Evolutionary conservation across 2,329 filamentous ascomycete species (phyloP).

Genomic region (Aspergillus vadensis): DNA sequence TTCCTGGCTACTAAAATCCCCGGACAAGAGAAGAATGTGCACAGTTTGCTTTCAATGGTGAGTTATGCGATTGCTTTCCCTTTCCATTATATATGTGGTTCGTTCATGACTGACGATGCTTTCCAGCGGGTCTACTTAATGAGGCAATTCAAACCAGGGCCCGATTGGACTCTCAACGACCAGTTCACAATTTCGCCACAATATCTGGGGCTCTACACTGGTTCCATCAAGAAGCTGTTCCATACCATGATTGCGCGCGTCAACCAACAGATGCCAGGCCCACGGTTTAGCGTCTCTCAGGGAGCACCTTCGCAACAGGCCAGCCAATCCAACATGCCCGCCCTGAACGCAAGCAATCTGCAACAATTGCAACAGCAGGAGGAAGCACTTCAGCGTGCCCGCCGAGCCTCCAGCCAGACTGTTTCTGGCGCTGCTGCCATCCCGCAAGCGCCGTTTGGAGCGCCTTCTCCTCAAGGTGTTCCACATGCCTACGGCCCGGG

Average conservation of each 20-base stretch:
- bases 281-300: conserved; percentile 28
- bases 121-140: conserved; percentile 47
- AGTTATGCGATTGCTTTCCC: conserved; percentile 12
- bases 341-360: conserved; percentile 50
- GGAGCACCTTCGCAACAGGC: conserved; percentile 23
- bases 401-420: conserved; percentile 42
- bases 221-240: conserved; percentile 46
- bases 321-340: conserved; percentile 32
- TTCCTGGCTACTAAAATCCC: conserved; percentile 43
- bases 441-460: conserved; percentile 57
- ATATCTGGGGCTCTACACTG: conserved; percentile 39
- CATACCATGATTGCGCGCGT: conserved; percentile 39
- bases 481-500: conserved; percentile 58
- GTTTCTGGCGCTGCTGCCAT: conserved; percentile 52
- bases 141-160: conserved; percentile 46
- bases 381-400: conserved; percentile 43
- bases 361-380: conserved; percentile 52
- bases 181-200: conserved; percentile 48
- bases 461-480: conserved; percentile 58
- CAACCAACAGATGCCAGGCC: conserved; percentile 29
- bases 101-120: conserved; percentile 18
- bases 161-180: conserved; percentile 47
- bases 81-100: not conserved
- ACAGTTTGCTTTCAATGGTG: conserved; percentile 43
- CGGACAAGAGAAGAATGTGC: conserved; percentile 43